Conservation (phyloP, 2,329 filamentous ascomycete species). For the Fusarium sacchari region DNA sequence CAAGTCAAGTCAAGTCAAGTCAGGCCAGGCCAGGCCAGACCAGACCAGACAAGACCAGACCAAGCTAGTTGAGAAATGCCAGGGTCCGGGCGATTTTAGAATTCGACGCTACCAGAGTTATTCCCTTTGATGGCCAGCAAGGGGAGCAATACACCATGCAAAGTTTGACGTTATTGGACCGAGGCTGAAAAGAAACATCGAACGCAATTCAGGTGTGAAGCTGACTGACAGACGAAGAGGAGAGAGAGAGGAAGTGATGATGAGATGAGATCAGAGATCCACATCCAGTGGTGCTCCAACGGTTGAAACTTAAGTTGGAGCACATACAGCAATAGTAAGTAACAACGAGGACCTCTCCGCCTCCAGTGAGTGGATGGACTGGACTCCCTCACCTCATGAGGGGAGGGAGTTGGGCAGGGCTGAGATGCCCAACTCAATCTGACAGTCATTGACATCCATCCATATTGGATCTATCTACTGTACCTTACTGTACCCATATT, state of each 20-base stretch:
- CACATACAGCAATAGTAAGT: neutral
- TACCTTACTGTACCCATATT: neutral
- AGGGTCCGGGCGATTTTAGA: conserved; percentile 14
- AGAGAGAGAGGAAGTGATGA: neutral
- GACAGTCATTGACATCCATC: neutral
- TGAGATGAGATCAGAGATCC: conserved; percentile 9
- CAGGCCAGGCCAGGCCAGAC: neutral
- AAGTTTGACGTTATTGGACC: neutral
- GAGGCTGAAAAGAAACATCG: neutral
- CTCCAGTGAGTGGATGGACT: neutral
- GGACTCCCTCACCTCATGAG: neutral
- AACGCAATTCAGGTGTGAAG: neutral
- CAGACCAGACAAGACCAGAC: neutral
- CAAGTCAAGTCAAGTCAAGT: neutral
- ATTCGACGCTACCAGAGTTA: conserved; percentile 1
- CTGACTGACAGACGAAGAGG: neutral
- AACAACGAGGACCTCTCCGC: neutral
- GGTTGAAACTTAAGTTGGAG: neutral
- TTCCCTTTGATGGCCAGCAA: conserved; percentile 1
- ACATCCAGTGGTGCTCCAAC: neutral
- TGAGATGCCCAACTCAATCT: conserved; percentile 8
- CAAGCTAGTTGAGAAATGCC: neutral
- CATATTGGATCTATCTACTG: too few relatives aligned
- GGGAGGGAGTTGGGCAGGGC: conserved; percentile 2
- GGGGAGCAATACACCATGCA: neutral